These are phyloP conservation scores for Sclerotinia spermophila DNA, from an alignment of 2,329 filamentous ascomycete species.

Conservation along the genomic window DNA sequence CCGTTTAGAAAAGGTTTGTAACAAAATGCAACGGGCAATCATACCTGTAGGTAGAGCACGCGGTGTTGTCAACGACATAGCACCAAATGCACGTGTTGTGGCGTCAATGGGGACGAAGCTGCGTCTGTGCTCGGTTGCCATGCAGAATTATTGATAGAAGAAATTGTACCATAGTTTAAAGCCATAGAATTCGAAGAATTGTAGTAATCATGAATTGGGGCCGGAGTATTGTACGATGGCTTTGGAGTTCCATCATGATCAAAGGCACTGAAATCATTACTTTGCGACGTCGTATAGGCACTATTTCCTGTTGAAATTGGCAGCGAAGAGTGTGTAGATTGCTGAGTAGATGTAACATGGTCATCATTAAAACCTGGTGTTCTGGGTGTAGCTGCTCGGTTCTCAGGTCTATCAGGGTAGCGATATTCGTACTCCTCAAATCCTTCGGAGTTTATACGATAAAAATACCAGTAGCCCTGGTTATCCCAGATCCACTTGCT, in stretches of 20 bases:
- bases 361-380: not conserved
- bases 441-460: not conserved
- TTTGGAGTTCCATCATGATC: not conserved
- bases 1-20: not conserved
- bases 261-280: accelerated
- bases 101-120: not conserved
- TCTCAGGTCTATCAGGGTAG: not conserved
- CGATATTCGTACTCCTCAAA: not conserved
- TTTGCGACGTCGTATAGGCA: not conserved
- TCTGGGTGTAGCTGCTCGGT: not conserved
- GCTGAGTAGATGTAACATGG: not conserved
- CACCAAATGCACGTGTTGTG: not conserved
- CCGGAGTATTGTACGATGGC: not conserved
- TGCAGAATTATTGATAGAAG: not conserved
- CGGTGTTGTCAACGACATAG: not conserved
- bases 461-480: not conserved
- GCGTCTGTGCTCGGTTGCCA: not conserved
- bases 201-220: not conserved
- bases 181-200: not conserved
- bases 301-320: not conserved
- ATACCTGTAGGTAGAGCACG: not conserved
- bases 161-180: not conserved
- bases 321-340: not conserved
- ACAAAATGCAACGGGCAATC: not conserved
- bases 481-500: not conserved